phyloP scores from a whole-genome alignment of 2,329 filamentous ascomycete genomes.

The Pseudocercospora ulei region DNA sequence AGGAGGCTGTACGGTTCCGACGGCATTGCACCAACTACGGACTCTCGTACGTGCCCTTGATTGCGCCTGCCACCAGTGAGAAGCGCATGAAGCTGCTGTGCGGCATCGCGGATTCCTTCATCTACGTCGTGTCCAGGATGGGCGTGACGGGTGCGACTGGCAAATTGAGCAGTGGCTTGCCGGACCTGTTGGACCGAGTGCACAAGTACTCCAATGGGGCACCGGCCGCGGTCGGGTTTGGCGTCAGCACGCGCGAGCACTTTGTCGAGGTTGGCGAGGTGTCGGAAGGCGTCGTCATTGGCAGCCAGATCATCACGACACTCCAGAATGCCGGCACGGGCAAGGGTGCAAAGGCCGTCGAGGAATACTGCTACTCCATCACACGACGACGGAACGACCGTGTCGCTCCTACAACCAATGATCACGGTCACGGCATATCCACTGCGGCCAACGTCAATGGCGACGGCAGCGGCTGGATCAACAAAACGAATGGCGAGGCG shows the following conservation, averaged over 20 bases:
- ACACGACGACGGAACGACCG: constrained; percentile 36
- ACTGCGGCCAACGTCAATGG: constrained; percentile 32
- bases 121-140: constrained; percentile 96
- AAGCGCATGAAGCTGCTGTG: constrained; percentile 90
- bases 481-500: constrained; percentile 27
- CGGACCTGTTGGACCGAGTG: constrained; percentile 70
- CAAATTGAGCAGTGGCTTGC: constrained; percentile 68
- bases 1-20: constrained; percentile 89
- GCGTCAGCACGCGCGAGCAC: constrained; percentile 89
- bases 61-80: constrained; percentile 87
- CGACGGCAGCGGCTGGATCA: constrained; percentile 33
- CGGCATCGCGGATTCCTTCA: constrained; percentile 94
- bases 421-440: constrained; percentile 28
- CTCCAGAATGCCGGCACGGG: constrained; percentile 59
- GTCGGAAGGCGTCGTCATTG: constrained; percentile 91
- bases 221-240: constrained; percentile 87
- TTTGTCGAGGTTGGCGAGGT: constrained; percentile 75
- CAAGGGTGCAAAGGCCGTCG: constrained; percentile 60
- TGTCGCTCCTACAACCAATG: constrained; percentile 15
- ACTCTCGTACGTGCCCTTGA: constrained; percentile 93
- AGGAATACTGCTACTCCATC: constrained; percentile 75
- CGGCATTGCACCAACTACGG: constrained; percentile 69
- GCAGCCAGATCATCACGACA: constrained; percentile 83
- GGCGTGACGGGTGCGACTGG: constrained; percentile 89
- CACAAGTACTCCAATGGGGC: constrained; percentile 87